Evolutionary conservation across 805 yeast genomes (phyloP), one percentile per base, ranked within the genome.

Genomic region (Candida golubevii): DNA sequence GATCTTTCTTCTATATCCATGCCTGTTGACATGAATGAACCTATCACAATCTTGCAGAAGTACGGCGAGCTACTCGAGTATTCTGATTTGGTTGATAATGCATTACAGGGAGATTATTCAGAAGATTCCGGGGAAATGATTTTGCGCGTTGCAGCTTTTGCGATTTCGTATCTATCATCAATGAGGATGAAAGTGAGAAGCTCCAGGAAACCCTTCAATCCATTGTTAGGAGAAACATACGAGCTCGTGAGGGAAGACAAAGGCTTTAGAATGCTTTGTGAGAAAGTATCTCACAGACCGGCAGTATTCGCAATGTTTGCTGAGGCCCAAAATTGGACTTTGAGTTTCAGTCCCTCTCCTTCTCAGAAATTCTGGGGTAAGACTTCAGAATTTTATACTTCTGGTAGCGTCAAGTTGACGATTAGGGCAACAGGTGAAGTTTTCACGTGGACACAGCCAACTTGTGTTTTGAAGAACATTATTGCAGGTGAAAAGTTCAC

Each of bases 1-100:
- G 98, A 91, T 62, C 62, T 93, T 45, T 75, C 89, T 0, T 74
- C 88, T 1, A 77, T 90, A 36, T 82, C 96, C 0, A 89, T 91
- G 90, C 99, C 99, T 1, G 96, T 93, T 7, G 82, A 93, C 1
- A 78, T 89, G 43, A 93, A 93, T 66, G 99, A 93, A 63, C 99
- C 99, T 0, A 60, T 91, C 18, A 79, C 95, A 0, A 79, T 86
- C 27, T 70, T 91, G 44, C 96, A 93, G 61, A 78, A 82, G 49
- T 79, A 83, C 54, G 74, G 93, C 0, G 99, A 93, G 62, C 63
- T 80, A 37, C 73, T 86, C 58, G 99, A 93, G 62, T 88, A 88
- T 61, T 63, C 86, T 30, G 68, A 77, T 36, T 58, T 93, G 34
- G 67, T 93, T 36, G 80, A 81, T 49, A 73, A 77, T 33, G 87